Conservation (phyloP, 352 stramenopile genomes). For the Aphanomyces invadans region DNA sequence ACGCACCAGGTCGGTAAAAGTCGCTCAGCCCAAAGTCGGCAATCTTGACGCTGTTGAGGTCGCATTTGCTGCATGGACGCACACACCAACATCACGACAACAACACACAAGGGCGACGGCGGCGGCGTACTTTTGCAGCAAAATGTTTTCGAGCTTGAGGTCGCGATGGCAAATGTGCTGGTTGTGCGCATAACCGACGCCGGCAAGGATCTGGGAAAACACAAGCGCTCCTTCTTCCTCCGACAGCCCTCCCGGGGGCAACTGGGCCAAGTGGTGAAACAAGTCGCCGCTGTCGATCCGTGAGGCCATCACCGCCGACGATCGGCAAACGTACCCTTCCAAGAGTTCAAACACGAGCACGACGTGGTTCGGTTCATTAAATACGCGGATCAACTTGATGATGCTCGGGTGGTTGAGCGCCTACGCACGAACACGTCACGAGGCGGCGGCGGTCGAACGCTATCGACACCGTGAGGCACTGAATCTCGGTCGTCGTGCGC, state of each 20-base stretch:
- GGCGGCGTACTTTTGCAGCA: conserved; percentile 55
- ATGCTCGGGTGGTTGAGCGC: conserved; percentile 83
- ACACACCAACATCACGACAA: neutral
- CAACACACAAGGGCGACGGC: neutral
- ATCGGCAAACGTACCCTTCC: conserved; percentile 43
- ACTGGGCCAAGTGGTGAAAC: conserved; percentile 74
- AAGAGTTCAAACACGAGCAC: conserved; percentile 82
- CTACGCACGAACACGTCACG: conserved; percentile 25
- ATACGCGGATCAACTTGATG: conserved; percentile 79
- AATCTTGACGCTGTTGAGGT: conserved; percentile 78
- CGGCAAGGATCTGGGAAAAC: conserved; percentile 70
- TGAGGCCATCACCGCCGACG: no score
- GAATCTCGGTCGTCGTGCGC: conserved; percentile 79
- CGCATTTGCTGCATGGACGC: conserved; percentile 49
- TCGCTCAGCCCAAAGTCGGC: conserved; percentile 83
- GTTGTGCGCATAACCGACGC: conserved; percentile 81
- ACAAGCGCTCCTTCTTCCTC: conserved; percentile 56
- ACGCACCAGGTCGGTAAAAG: conserved; percentile 71
- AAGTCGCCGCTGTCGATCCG: conserved; percentile 52
- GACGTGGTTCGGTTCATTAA: conserved; percentile 80
- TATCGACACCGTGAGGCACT: conserved; percentile 59
- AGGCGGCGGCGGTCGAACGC: neutral
- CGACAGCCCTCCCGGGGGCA: conserved; percentile 38
- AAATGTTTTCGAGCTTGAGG: conserved; percentile 84
- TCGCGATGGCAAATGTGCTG: conserved; percentile 86